Base-by-base conservation (phyloP, 148 eudicot genomes). In the Rhododendron ovatum region DNA sequence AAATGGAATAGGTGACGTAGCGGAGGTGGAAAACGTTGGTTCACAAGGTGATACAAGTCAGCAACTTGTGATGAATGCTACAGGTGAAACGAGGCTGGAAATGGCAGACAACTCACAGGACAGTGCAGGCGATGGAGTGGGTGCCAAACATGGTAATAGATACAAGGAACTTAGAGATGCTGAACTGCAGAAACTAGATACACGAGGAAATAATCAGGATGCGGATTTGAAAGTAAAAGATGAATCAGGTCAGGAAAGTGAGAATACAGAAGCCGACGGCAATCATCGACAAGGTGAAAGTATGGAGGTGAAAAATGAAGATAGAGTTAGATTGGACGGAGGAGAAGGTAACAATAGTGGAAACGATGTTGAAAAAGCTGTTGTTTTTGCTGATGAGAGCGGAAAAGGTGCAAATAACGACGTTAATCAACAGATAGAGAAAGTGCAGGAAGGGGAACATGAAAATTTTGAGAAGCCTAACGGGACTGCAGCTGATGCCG, bases 51-150 rank as follows among this genome's bases (percentile, higher is more conserved):
- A 74, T 65, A 86, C 83, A 7, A 45, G 30, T 81, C 53, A 78
- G 59, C 61, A 75, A 82, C 39, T 14, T 35, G 63, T 10, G 59
- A 48, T 12, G 69, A 83, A 57, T 26, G 50, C 71, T 37, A 75
- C 78, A 41, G 91, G 85, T 48, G 87, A 82, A 61, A 77, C 1
- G 24, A 88, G 85, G 85, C 15, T 87, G 84, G 92, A 88, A 84
- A 86, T 83, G 75, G 69, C 65, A 80, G 85, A 82, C 47, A 84
- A 26, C 30, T n/a, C 78, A 39, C 83, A 28, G 3, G 84, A 28
- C 39, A 74, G 87, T 55, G 51, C 65, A 67, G 85, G 88, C 28
- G 1, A 76, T 37, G 83, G 84, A 55, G 59, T 51, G 50, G 83
- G 88, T 59, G 89, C 88, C 37, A 83, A 78, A 47, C 87, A 77